A percentile compares a stretch with the other conserved stretches of the same genome.
Evolutionary conservation across 2,329 filamentous ascomycete species (phyloP).

Genomic region (Penicillium rolfsii): DNA sequence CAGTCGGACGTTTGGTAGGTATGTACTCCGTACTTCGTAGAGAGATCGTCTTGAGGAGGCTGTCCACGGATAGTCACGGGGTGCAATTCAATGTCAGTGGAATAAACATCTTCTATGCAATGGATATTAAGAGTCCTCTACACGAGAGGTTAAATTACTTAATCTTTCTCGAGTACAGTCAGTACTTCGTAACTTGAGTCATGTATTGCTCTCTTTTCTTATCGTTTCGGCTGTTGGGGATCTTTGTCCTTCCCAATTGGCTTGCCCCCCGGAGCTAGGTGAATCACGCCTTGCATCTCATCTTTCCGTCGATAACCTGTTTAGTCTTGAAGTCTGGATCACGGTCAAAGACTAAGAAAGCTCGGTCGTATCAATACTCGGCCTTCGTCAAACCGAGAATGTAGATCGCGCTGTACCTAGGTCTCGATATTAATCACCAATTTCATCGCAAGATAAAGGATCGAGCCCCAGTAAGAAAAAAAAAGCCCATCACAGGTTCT

Average conservation of each 20-base stretch:
- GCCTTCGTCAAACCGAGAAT: background rate
- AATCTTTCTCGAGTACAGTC: background rate
- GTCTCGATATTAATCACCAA: background rate
- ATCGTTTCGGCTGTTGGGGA: slow-evolving; percentile 6
- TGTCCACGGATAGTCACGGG: background rate
- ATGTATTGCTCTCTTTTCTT: slow-evolving; percentile 1
- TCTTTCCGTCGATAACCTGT: slow-evolving; percentile 3
- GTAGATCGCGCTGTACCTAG: background rate
- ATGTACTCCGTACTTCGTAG: background rate
- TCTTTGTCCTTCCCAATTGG: slow-evolving; percentile 15
- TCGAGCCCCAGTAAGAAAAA: background rate
- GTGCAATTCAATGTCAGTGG: background rate
- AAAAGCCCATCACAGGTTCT: background rate
- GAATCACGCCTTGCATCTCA: slow-evolving; percentile 12
- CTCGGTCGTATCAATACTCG: background rate
- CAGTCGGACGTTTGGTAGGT: slow-evolving; percentile 1
- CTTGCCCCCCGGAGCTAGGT: slow-evolving; percentile 3
- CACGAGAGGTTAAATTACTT: background rate
- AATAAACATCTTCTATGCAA: background rate
- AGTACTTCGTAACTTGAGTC: background rate
- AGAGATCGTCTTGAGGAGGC: slow-evolving; percentile 6
- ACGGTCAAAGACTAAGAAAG: background rate
- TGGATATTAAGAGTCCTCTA: background rate
- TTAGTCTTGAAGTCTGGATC: slow-evolving; percentile 4
- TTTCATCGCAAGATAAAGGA: background rate